Percentiles rank a stretch among this genome's conserved stretches.
Evolutionary conservation across 495 filamentous ascomycete species (phyloP).

Genomic region (Pseudoneurospora amorphoporcata): DNA sequence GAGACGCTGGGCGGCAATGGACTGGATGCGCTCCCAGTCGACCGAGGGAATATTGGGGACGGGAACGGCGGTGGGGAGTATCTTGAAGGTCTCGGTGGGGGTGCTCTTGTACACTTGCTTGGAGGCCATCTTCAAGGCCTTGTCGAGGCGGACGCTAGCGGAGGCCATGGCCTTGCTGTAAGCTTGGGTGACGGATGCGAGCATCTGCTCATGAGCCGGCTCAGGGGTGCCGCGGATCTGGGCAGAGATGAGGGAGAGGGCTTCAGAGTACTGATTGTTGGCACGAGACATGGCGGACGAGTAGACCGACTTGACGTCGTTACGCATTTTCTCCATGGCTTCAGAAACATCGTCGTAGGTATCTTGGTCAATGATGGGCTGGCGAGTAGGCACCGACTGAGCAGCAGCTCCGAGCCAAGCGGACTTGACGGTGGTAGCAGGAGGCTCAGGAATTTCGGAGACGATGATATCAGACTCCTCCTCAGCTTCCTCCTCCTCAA

Average conservation of each 20-base stretch:
- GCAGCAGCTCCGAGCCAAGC: slow-evolving; percentile 36
- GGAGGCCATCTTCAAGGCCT: slow-evolving; percentile 37
- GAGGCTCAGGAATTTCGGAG: neutral
- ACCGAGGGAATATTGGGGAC: slow-evolving; percentile 17
- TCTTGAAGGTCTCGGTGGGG: slow-evolving; percentile 28
- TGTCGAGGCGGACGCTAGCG: slow-evolving; percentile 47
- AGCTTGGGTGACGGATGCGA: slow-evolving; percentile 55
- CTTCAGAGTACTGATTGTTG: slow-evolving; percentile 52
- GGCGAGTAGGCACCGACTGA: slow-evolving; percentile 30
- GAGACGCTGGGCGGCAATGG: slow-evolving; percentile 54
- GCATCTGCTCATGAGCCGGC: slow-evolving; percentile 51
- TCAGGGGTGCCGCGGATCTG: slow-evolving; percentile 56
- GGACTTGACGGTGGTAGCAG: slow-evolving; percentile 22
- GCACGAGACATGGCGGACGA: slow-evolving; percentile 49
- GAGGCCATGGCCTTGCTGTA: slow-evolving; percentile 56
- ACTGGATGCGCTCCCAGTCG: slow-evolving; percentile 33
- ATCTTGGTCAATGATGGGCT: slow-evolving; percentile 32
- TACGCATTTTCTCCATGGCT: slow-evolving; percentile 51
- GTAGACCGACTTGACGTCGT: slow-evolving; percentile 44
- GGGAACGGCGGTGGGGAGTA: slow-evolving; percentile 17
- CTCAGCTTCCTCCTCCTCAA: slow-evolving; percentile 5
- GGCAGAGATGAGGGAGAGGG: slow-evolving; percentile 51
- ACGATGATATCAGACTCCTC: slow-evolving; percentile 1
- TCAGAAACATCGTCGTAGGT: slow-evolving; percentile 44
- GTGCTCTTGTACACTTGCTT: slow-evolving; percentile 32